These are phyloP conservation scores for Eutrema salsugineum DNA, from an alignment of 441 rosid species.

Conservation along the genomic window DNA sequence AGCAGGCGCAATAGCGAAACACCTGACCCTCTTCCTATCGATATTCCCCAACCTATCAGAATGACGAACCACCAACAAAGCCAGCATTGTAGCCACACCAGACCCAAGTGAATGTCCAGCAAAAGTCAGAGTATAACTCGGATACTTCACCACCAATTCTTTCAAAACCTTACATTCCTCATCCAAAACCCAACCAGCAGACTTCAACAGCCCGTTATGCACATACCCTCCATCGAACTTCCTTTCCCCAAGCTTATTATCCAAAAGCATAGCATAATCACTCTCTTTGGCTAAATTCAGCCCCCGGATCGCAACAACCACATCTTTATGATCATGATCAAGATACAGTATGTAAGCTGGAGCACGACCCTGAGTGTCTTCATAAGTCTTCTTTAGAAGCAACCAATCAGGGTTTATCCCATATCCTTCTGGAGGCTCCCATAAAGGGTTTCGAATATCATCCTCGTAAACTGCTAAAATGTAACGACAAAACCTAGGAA, in stretches of 20 bases:
- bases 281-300: slow-evolving; percentile 83
- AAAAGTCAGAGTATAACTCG: slow-evolving; percentile 75
- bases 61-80: slow-evolving; percentile 59
- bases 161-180: slow-evolving; percentile 65
- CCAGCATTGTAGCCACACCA: slow-evolving; percentile 77
- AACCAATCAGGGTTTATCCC: slow-evolving; percentile 76
- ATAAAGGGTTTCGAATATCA: slow-evolving; percentile 66
- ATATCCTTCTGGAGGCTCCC: slow-evolving; percentile 93
- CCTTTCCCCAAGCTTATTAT: slow-evolving; percentile 72
- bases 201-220: slow-evolving; percentile 80
- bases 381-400: slow-evolving; percentile 51
- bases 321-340: slow-evolving; percentile 69
- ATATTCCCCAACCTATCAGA: slow-evolving; percentile 62
- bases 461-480: slow-evolving; percentile 82
- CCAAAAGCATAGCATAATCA: slow-evolving; percentile 78
- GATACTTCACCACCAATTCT: slow-evolving; percentile 54
- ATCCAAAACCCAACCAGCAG: slow-evolving; percentile 78
- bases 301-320: slow-evolving; percentile 74
- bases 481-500: slow-evolving; percentile 74
- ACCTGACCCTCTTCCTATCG: slow-evolving; percentile 69
- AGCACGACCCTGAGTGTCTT: slow-evolving; percentile 65
- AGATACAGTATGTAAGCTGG: slow-evolving; percentile 77
- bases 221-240: slow-evolving; percentile 89
- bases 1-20: slow-evolving; percentile 91
- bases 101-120: slow-evolving; percentile 97